Conservation (phyloP, 2,329 filamentous ascomycete species). For the Fusarium chaquense region DNA sequence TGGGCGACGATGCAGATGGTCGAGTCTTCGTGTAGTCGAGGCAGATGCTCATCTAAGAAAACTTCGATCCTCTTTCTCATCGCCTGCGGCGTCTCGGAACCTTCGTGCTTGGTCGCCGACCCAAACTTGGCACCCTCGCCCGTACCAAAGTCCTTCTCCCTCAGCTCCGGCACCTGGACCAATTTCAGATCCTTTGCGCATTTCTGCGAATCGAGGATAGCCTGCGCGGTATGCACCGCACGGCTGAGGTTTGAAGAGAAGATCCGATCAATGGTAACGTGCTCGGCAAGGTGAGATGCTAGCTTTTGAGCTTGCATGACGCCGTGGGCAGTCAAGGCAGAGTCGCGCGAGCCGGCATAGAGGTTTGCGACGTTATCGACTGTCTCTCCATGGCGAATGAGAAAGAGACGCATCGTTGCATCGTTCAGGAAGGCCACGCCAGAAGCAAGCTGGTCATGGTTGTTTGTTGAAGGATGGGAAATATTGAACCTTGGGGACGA, state of each 20-base stretch:
- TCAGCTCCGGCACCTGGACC: constrained; percentile 59
- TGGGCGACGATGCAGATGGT: constrained; percentile 74
- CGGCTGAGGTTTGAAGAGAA: constrained; percentile 84
- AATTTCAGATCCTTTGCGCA: constrained; percentile 34
- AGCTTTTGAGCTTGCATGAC: constrained; percentile 81
- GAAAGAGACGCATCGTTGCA: constrained; percentile 66
- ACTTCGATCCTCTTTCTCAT: constrained; percentile 73
- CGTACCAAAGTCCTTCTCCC: constrained; percentile 80
- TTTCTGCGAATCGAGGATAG: constrained; percentile 69
- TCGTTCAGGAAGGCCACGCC: constrained; percentile 37
- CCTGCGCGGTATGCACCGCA: constrained; percentile 77
- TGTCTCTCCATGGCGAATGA: constrained; percentile 90
- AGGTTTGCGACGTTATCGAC: constrained; percentile 87
- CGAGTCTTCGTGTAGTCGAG: constrained; percentile 53
- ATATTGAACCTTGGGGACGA: not conserved
- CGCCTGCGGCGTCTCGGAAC: constrained; percentile 75
- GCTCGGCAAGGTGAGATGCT: constrained; percentile 68
- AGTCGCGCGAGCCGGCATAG: constrained; percentile 85
- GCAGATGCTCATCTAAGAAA: constrained; percentile 76
- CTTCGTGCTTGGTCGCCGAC: constrained; percentile 52
- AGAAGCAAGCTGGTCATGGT: constrained; percentile 40
- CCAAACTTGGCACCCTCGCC: constrained; percentile 74
- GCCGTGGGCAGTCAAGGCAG: constrained; percentile 83
- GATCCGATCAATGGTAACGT: constrained; percentile 66
- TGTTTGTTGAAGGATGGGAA: constrained; percentile 20